Conservation (phyloP, 192 early-diverging fungal species). For the Coemansia sp. region DNA sequence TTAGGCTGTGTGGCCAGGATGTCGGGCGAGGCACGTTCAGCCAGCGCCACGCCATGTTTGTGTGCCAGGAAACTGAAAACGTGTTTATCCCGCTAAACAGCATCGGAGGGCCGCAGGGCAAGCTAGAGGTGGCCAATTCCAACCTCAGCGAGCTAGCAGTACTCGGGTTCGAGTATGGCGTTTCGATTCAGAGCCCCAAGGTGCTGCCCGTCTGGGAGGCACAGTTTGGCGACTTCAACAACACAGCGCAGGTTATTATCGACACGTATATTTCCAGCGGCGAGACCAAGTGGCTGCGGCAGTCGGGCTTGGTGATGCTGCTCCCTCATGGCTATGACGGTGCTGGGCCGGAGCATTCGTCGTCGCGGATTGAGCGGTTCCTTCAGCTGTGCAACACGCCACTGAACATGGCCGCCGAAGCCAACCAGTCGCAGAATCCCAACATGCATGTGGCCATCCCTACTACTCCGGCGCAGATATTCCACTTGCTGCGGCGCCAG, state of each 20-base stretch:
- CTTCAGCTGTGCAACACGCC: conserved; percentile 86
- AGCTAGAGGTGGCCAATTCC: conserved; percentile 88
- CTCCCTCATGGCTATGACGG: conserved; percentile 96
- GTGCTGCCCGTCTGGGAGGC: conserved; percentile 94
- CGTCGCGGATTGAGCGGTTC: conserved; percentile 90
- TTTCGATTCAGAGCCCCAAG: conserved; percentile 86
- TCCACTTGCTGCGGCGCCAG: conserved; percentile 93
- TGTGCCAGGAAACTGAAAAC: conserved; percentile 84
- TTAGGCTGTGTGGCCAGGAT: conserved; percentile 95
- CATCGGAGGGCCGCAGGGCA: conserved; percentile 55
- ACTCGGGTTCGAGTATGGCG: conserved; percentile 93
- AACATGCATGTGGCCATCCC: conserved; percentile 93
- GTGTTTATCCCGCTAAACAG: conserved; percentile 85
- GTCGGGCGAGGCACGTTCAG: conserved; percentile 98
- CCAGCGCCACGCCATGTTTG: conserved; percentile 95
- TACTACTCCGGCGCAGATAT: conserved; percentile 95
- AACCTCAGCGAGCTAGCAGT: conserved; percentile 93
- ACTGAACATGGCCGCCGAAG: conserved; percentile 58
- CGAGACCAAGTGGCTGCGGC: conserved; percentile 94
- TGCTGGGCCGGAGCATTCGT: conserved; percentile 93
- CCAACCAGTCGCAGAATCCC: conserved; percentile 63
- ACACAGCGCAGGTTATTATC: conserved; percentile 92
- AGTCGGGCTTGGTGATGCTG: conserved; percentile 88
- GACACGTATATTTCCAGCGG: conserved; percentile 88
- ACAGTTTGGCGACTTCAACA: conserved; percentile 98